phyloP scores from a whole-genome alignment of 345 rosid genomes.

The Citrus inodora region DNA sequence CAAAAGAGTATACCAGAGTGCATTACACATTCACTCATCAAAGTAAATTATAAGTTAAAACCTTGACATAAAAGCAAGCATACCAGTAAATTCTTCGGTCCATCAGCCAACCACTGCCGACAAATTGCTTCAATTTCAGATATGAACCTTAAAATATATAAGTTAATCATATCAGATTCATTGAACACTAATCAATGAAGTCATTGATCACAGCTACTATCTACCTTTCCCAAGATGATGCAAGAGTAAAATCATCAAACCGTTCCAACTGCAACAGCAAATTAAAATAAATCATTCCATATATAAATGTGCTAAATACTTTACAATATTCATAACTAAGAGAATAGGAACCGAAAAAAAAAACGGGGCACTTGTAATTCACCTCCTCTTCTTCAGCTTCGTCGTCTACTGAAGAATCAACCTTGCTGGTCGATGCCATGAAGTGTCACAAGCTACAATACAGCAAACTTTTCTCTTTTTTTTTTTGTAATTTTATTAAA shows the following conservation, averaged over 20 bases:
- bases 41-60: conserved; percentile 9
- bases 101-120: conserved; percentile 91
- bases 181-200: not conserved
- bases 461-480: no score
- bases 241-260: conserved; percentile 95
- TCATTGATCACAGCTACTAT: not conserved
- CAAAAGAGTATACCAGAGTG: not conserved
- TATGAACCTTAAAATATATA: conserved; percentile 55
- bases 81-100: conserved; percentile 82
- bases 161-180: not conserved
- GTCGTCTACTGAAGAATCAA: conserved; percentile 37
- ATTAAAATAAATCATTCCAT: not conserved
- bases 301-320: not conserved
- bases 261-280: conserved; percentile 58
- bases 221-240: conserved; percentile 97
- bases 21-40: not conserved
- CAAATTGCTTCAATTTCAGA: conserved; percentile 92
- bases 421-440: conserved; percentile 70
- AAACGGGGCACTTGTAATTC: not conserved
- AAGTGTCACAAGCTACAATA: conserved; percentile 2
- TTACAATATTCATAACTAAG: not conserved
- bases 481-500: no score
- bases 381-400: conserved; percentile 51
- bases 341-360: not conserved
- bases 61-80: conserved; percentile 9